A percentile compares a stretch with the other conserved stretches of the same genome.
Evolutionary conservation across 2,329 filamentous ascomycete species (phyloP).

Genomic region (Paramyrothecium roridum): DNA sequence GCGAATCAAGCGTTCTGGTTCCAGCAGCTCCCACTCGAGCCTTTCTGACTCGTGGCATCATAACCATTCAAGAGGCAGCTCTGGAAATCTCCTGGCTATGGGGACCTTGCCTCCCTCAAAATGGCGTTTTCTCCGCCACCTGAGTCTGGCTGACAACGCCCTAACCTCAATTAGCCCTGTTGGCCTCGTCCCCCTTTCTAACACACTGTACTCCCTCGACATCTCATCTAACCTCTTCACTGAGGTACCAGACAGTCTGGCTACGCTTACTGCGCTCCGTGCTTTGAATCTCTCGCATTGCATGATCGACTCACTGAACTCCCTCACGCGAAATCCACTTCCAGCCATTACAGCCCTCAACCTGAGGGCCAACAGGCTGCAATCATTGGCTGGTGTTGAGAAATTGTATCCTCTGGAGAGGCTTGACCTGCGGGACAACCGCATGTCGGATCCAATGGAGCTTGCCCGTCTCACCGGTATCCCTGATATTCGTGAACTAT

Average conservation of each 20-base stretch:
- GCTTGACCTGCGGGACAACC: slow-evolving; percentile 88
- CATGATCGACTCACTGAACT: slow-evolving; percentile 95
- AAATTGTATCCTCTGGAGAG: slow-evolving; percentile 84
- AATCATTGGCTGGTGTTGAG: slow-evolving; percentile 86
- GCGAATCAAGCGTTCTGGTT: slow-evolving; percentile 82
- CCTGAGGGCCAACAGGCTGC: slow-evolving; percentile 81
- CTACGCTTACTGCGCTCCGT: slow-evolving; percentile 80
- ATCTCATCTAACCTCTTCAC: slow-evolving; percentile 89
- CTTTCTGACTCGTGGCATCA: slow-evolving; percentile 62
- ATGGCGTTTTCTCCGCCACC: slow-evolving; percentile 91
- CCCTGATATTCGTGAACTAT: slow-evolving; percentile 88
- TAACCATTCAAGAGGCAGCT: slow-evolving; percentile 62
- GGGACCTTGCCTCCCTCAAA: slow-evolving; percentile 78
- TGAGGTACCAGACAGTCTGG: slow-evolving; percentile 90
- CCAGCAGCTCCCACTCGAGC: slow-evolving; percentile 87
- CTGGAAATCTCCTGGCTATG: slow-evolving; percentile 70
- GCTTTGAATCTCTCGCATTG: slow-evolving; percentile 93
- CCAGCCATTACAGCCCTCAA: slow-evolving; percentile 94
- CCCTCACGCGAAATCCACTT: slow-evolving; percentile 78
- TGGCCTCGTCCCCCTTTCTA: slow-evolving; percentile 78
- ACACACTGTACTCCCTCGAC: slow-evolving; percentile 87
- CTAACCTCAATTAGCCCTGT: slow-evolving; percentile 74
- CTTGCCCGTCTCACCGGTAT: slow-evolving; percentile 85
- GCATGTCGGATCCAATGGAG: slow-evolving; percentile 85
- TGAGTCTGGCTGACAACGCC: slow-evolving; percentile 89